These are phyloP conservation scores for Mortierella claussenii DNA, from an alignment of 192 early-diverging fungal genomes.

Conservation along the genomic window DNA sequence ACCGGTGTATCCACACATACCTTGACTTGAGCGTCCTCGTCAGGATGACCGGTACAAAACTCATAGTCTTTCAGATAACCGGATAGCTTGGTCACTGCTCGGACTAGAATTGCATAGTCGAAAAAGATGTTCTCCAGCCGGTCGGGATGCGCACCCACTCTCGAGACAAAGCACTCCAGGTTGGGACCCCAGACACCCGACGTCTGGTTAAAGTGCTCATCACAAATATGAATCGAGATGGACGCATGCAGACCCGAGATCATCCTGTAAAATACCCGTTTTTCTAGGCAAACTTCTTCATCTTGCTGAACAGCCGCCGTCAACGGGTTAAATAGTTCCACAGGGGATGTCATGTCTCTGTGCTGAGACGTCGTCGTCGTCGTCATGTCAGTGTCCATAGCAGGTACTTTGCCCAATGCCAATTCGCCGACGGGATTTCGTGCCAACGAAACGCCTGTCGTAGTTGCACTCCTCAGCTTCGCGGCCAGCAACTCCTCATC, in stretches of 20 bases:
- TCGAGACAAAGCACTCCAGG: conserved; percentile 89
- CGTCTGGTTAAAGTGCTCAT: conserved; percentile 86
- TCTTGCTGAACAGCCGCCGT: conserved; percentile 17
- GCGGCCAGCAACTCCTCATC: conserved; percentile 50
- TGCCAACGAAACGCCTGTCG: conserved; percentile 6
- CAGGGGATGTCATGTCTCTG: no score
- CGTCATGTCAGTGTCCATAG: no score
- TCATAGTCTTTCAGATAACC: conserved; percentile 75
- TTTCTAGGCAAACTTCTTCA: conserved; percentile 77
- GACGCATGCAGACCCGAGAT: conserved; percentile 90
- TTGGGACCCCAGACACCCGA: conserved; percentile 88
- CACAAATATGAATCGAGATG: conserved; percentile 96
- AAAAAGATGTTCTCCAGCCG: conserved; percentile 96
- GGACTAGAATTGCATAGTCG: conserved; percentile 84
- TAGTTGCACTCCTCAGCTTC: conserved; percentile 51
- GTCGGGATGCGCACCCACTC: conserved; percentile 88
- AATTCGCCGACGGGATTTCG: conserved; percentile 11
- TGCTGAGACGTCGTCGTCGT: no score
- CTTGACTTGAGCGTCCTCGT: conserved; percentile 65
- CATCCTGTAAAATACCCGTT: conserved; percentile 79
- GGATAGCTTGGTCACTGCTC: conserved; percentile 86
- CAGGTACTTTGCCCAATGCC: not conserved
- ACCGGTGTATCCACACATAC: conserved; percentile 19
- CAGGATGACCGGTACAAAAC: conserved; percentile 74
- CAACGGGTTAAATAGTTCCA: conserved; percentile 1